Percentiles rank a stretch among this genome's conserved stretches.
phyloP scores from a whole-genome alignment of 768 basidiomycete genomes.

The Leccinum rimulosum region DNA sequence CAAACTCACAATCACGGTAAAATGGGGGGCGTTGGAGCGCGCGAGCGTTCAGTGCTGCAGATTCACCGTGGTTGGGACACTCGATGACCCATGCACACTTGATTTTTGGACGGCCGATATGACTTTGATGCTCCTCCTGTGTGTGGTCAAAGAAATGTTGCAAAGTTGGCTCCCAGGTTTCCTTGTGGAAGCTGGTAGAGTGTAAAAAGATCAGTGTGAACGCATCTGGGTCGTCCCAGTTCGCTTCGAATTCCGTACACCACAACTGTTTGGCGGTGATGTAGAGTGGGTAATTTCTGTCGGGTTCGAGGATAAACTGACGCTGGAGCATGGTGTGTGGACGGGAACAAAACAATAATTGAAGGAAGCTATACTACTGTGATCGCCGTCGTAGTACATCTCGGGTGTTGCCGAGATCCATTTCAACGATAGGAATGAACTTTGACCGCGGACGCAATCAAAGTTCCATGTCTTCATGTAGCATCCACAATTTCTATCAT shows the following conservation, averaged over 20 bases:
- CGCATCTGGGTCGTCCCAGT: constrained; percentile 40
- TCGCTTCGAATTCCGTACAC: constrained; percentile 37
- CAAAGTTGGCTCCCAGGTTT: constrained; percentile 67
- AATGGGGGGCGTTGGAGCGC: constrained; percentile 43
- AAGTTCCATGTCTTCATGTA: no score
- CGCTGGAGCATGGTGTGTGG: constrained; percentile 23
- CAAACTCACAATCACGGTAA: constrained; percentile 43
- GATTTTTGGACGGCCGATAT: constrained; percentile 11
- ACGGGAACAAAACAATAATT: background rate
- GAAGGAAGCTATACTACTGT: background rate
- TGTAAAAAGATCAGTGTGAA: constrained; percentile 62
- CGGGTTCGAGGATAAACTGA: constrained; percentile 37
- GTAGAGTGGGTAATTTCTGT: constrained; percentile 44
- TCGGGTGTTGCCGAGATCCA: no score
- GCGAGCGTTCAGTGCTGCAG: constrained; percentile 51
- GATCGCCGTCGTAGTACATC: no score
- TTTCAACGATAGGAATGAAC: no score
- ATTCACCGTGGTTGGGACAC: constrained; percentile 71
- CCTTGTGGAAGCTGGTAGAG: constrained; percentile 73
- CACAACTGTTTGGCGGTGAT: constrained; percentile 60
- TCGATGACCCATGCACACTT: constrained; percentile 61
- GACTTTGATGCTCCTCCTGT: background rate
- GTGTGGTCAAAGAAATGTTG: constrained; percentile 42
- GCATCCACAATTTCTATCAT: no score
- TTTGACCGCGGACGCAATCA: no score